A percentile compares a stretch with the other conserved stretches of the same genome.
Evolutionary conservation across 1,139 yeast genomes (phyloP).

Genomic region (Hanseniaspora uvarum): DNA sequence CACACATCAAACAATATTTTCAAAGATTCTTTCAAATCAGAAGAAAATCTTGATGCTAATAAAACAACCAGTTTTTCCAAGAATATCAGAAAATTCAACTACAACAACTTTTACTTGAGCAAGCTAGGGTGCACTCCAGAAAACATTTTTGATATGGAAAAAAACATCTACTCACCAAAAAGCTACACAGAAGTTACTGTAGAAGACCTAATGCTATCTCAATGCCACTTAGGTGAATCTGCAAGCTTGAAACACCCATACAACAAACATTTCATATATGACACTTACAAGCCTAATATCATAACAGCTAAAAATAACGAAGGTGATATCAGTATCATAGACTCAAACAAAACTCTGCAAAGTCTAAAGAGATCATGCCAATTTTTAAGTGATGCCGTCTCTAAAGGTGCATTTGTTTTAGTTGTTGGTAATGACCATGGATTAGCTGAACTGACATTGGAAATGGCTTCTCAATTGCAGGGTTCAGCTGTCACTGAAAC

Average conservation of each 20-base stretch:
- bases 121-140: conserved; percentile 56
- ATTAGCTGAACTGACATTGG: conserved; percentile 11
- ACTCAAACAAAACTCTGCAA: conserved; percentile 69
- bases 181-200: conserved; percentile 32
- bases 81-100: conserved; percentile 12
- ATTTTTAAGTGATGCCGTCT: conserved; percentile 70
- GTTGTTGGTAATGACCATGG: conserved; percentile 79
- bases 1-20: neutral
- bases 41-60: neutral
- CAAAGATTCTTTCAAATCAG: neutral
- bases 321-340: conserved; percentile 71
- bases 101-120: conserved; percentile 28
- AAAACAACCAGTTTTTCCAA: neutral
- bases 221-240: conserved; percentile 89
- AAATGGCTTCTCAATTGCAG: conserved; percentile 22
- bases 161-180: conserved; percentile 50
- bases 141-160: conserved; percentile 59
- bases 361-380: conserved; percentile 69
- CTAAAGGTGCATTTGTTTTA: conserved; percentile 73
- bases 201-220: conserved; percentile 68
- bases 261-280: conserved; percentile 79
- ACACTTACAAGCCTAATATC: conserved; percentile 48
- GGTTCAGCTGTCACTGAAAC: conserved; percentile 70
- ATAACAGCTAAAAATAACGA: neutral
- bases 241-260: conserved; percentile 71